Conservation (phyloP, 1,139 yeast genomes). For the Hansenula sp. region DNA sequence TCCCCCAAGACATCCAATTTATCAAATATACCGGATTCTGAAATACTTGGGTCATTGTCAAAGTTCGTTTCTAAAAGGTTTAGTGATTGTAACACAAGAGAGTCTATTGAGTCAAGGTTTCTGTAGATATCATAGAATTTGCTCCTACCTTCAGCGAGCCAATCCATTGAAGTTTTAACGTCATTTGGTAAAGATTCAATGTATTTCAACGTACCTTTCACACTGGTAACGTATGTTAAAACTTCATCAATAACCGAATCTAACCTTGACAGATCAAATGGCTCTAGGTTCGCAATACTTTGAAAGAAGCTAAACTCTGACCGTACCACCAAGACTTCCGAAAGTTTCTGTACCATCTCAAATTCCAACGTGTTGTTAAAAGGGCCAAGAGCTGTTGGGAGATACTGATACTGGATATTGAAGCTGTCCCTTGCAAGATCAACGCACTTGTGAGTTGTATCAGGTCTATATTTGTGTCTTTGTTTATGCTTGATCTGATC, state of each 20-base stretch:
- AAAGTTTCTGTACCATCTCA: slow-evolving; percentile 12
- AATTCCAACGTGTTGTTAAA: too few relatives aligned
- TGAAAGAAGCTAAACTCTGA: slow-evolving; percentile 22
- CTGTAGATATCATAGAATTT: slow-evolving; percentile 36
- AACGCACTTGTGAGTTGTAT: background rate
- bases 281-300: slow-evolving; percentile 19
- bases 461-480: background rate
- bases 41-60: slow-evolving; percentile 12
- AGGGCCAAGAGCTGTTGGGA: too few relatives aligned
- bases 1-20: slow-evolving; percentile 25
- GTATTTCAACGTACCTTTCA: slow-evolving; percentile 11
- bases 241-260: slow-evolving; percentile 17
- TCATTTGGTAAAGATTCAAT: slow-evolving; percentile 4
- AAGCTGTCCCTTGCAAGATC: too few relatives aligned
- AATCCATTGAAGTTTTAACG: slow-evolving; percentile 25
- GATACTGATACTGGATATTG: too few relatives aligned
- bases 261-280: slow-evolving; percentile 18
- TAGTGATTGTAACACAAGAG: slow-evolving; percentile 39
- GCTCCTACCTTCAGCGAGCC: slow-evolving; percentile 47
- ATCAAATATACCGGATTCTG: slow-evolving; percentile 24
- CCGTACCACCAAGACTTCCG: slow-evolving; percentile 18
- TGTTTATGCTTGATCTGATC: background rate
- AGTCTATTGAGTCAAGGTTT: slow-evolving; percentile 43
- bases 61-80: slow-evolving; percentile 32
- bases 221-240: slow-evolving; percentile 13